Conservation (phyloP, 257 asterid species). For the Fraxinus excelsior region DNA sequence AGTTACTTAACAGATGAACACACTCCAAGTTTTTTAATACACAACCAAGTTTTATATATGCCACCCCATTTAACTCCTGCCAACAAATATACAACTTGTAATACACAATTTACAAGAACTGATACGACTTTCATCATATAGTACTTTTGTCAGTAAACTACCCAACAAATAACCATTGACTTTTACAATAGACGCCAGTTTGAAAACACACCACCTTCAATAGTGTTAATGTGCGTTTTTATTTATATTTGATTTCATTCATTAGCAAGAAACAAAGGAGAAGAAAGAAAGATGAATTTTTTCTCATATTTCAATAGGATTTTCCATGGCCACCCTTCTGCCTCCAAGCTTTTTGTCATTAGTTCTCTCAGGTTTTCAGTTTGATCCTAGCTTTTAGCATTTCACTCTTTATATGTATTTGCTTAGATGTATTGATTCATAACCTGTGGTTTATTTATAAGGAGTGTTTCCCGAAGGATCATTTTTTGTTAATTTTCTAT, state of each 20-base stretch:
- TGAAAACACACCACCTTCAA: neutral
- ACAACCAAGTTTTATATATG: neutral
- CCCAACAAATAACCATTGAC: neutral
- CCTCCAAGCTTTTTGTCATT: conserved; percentile 58
- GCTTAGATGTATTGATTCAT: neutral
- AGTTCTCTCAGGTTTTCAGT: conserved; percentile 60
- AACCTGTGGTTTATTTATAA: neutral
- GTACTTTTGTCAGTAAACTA: neutral
- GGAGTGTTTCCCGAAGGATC: neutral
- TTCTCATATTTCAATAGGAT: conserved; percentile 53
- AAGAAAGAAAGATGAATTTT: conserved; percentile 48
- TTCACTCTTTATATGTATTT: neutral
- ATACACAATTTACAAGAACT: neutral
- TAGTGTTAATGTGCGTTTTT: neutral
- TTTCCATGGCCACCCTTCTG: conserved; percentile 41
- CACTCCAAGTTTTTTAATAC: neutral
- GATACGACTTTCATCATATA: too few species aligned
- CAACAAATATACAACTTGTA: neutral
- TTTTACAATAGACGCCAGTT: too few species aligned
- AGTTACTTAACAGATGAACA: neutral
- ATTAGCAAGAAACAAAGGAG: neutral
- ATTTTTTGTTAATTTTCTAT: neutral
- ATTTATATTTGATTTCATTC: neutral
- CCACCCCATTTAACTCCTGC: neutral
- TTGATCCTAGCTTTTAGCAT: neutral